These are phyloP conservation scores for Cystofilobasidium ferigula DNA, from an alignment of 768 basidiomycete genomes.

Conservation along the genomic window DNA sequence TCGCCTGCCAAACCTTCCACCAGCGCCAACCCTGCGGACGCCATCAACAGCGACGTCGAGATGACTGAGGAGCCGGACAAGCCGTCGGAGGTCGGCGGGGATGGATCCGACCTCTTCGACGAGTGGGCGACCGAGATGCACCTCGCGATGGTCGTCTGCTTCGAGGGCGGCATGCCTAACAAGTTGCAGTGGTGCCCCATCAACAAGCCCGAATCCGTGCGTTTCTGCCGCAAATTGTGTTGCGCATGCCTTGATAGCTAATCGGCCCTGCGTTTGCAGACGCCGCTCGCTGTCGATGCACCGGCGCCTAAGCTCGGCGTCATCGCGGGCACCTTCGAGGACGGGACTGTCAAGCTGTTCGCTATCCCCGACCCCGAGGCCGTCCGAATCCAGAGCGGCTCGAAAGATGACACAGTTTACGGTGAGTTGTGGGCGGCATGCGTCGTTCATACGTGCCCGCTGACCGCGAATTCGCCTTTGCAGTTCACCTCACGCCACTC, in stretches of 20 bases:
- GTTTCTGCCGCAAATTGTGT: not conserved
- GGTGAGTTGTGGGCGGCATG: slow-evolving; percentile 42
- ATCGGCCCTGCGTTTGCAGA: not conserved
- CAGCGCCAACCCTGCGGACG: no score
- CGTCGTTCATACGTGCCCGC: slow-evolving; percentile 40
- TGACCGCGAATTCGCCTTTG: slow-evolving; percentile 42
- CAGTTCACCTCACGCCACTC: slow-evolving; percentile 47
- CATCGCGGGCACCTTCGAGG: slow-evolving; percentile 71
- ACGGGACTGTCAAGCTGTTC: slow-evolving; percentile 71
- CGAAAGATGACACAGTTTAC: slow-evolving; percentile 24
- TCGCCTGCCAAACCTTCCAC: no score
- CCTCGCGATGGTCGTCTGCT: slow-evolving; percentile 76
- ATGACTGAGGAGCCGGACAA: not conserved
- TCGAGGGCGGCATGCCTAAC: slow-evolving; percentile 67
- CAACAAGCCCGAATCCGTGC: slow-evolving; percentile 58
- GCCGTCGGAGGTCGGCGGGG: not conserved
- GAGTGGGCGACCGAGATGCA: slow-evolving; percentile 44
- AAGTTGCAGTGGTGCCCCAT: slow-evolving; percentile 89
- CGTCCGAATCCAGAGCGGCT: slow-evolving; percentile 32
- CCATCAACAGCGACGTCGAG: slow-evolving; percentile 13
- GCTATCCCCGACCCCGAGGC: slow-evolving; percentile 67
- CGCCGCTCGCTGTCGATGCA: not conserved
- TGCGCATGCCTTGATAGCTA: not conserved
- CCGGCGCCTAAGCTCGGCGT: slow-evolving; percentile 57
- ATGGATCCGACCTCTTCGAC: slow-evolving; percentile 34